Base-by-base conservation (phyloP, 805 yeast species). In the Myxozyma mucilagina region DNA sequence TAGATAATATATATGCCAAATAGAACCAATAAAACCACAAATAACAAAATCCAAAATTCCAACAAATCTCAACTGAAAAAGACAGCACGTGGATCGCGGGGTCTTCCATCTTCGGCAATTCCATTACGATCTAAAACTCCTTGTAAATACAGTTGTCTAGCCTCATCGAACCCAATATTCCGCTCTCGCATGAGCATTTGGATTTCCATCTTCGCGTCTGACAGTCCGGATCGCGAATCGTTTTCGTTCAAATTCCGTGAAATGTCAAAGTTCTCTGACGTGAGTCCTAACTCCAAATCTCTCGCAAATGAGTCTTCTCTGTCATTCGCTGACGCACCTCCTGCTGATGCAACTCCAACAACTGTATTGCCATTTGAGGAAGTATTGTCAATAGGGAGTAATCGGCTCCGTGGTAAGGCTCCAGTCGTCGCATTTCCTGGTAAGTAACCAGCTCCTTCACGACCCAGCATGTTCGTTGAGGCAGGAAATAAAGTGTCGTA, bases 21-120 rank as follows among this genome's bases (percentile, higher is more conserved):
- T 31, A 29, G 16, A 31, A 47, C 13, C 45, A 45, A 29, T 24
- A 45, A 53, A n/a, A 35, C 29, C 44, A 32, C 44, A 29, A 14
- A 39, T 41, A 11, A 13, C 36, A 24, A 53, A 24, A 52, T 35
- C 38, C 13, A 20, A 24, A 4, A 3, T 18, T 14, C 18, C 47
- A 2, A 10, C 2, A 7, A 6, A 10, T 9, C 16, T 52, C 47
- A 65, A 35, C 64, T 63, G 56, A 73, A 73, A 42, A 70, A 66
- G 1, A 86, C 83, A 1, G 87, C 80, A 65, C 80, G 82, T 0
- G 91, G 89, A 64, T 87, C 92, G 43, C 78, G 65, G 0, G 92
- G 92, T 53, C 81, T 72, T 0, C 93, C 93, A 71, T 86, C 86
- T 0, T 83, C 79, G 1, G 82, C 87, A 45, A 88, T 84, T 10